phyloP scores from a whole-genome alignment of 2,329 filamentous ascomycete genomes.

The Ophiocordyceps polyrhachis-furcata region DNA sequence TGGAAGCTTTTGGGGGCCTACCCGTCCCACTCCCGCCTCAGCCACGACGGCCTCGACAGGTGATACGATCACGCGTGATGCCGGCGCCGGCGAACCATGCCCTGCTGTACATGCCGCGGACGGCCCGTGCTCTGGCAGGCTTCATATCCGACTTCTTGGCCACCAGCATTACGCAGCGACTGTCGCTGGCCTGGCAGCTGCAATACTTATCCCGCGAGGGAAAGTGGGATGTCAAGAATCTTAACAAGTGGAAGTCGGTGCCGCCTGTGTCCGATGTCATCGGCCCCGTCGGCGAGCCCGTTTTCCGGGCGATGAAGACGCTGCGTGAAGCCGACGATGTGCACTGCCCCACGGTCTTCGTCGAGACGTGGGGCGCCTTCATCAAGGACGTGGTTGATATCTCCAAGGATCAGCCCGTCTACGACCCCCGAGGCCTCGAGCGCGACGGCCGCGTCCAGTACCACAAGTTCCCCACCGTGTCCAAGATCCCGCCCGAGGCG shows the following conservation, averaged over 20 bases:
- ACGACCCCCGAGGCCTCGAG: constrained; percentile 57
- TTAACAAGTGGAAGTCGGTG: constrained; percentile 76
- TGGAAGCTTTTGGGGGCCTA: constrained; percentile 14
- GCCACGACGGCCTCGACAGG: constrained; percentile 26
- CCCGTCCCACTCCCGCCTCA: constrained; percentile 25
- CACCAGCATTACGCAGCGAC: constrained; percentile 53
- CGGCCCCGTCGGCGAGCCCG: constrained; percentile 26
- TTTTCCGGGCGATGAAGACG: constrained; percentile 86
- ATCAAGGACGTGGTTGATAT: constrained; percentile 77
- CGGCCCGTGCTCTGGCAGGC: constrained; percentile 58
- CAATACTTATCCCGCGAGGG: constrained; percentile 74
- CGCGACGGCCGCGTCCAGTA: constrained; percentile 45
- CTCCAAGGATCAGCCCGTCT: constrained; percentile 76
- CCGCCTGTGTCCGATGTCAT: constrained; percentile 62
- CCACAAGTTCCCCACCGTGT: constrained; percentile 80
- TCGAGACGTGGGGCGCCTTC: constrained; percentile 42
- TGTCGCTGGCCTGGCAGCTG: constrained; percentile 79
- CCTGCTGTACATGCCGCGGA: constrained; percentile 61
- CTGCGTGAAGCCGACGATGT: constrained; percentile 71
- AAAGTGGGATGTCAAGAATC: constrained; percentile 97
- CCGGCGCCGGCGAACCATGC: constrained; percentile 67
- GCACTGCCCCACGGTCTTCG: constrained; percentile 61
- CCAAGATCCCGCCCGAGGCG: constrained; percentile 61
- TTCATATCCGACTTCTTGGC: constrained; percentile 69
- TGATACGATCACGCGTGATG: constrained; percentile 51